A percentile compares a stretch with the other conserved stretches of the same genome.
These are phyloP conservation scores for Xylariaceae sp. DNA, from an alignment of 2,329 filamentous ascomycete species.

Conservation along the genomic window DNA sequence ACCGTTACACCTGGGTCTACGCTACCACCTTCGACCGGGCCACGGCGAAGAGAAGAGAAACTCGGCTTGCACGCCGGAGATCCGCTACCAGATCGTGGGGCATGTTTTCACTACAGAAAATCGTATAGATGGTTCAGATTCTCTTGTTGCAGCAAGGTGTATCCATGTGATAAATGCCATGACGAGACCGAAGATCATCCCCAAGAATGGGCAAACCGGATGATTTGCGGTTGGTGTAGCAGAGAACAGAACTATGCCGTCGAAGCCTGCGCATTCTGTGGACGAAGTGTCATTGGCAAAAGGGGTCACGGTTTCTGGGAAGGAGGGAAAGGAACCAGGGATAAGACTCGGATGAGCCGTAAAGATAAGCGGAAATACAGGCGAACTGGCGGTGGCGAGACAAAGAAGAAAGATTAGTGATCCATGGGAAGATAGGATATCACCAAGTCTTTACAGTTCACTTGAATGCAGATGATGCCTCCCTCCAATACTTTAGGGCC, in stretches of 20 bases:
- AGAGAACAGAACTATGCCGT: slow-evolving; percentile 77
- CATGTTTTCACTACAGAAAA: slow-evolving; percentile 57
- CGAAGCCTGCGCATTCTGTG: slow-evolving; percentile 74
- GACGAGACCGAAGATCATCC: slow-evolving; percentile 68
- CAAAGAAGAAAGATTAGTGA: slow-evolving; percentile 34
- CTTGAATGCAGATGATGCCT: too few relatives aligned
- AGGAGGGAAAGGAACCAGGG: slow-evolving; percentile 78
- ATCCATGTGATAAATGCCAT: slow-evolving; percentile 71
- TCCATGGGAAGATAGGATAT: background rate
- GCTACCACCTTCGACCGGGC: slow-evolving; percentile 38
- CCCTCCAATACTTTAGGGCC: too few relatives aligned
- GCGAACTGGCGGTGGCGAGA: slow-evolving; percentile 48
- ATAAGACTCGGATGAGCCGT: slow-evolving; percentile 67
- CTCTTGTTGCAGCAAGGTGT: slow-evolving; percentile 58
- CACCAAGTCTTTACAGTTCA: too few relatives aligned
- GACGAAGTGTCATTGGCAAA: slow-evolving; percentile 63
- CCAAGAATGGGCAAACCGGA: slow-evolving; percentile 78
- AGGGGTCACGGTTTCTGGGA: slow-evolving; percentile 78
- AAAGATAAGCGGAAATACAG: slow-evolving; percentile 76
- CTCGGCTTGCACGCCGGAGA: slow-evolving; percentile 58
- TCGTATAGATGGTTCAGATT: slow-evolving; percentile 65
- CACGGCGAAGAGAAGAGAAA: slow-evolving; percentile 49
- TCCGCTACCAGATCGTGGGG: slow-evolving; percentile 50
- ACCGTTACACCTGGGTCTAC: slow-evolving; percentile 59
- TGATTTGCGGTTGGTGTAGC: slow-evolving; percentile 79